Evolutionary conservation across 139 green algal species (phyloP).

Genomic region (Chlorella ohadii): DNA sequence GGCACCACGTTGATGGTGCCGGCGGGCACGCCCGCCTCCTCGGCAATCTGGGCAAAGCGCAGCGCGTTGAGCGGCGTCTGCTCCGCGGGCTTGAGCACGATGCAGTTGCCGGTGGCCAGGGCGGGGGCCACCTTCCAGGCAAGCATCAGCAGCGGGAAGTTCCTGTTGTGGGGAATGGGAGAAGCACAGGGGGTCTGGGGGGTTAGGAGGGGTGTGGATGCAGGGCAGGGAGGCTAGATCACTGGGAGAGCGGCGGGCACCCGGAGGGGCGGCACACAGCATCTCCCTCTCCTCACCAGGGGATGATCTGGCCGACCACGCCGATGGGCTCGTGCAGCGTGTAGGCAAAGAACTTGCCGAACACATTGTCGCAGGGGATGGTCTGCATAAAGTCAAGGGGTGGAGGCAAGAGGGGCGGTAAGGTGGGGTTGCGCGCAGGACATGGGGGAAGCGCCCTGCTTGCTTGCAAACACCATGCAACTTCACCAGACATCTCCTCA

Average conservation of each 20-base stretch:
- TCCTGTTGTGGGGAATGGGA: too few species aligned
- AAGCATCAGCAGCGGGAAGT: slow-evolving; percentile 59
- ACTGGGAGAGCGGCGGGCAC: too few species aligned
- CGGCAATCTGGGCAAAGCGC: slow-evolving; percentile 61
- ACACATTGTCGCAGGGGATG: slow-evolving; percentile 56
- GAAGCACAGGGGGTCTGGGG: too few species aligned
- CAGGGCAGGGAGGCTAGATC: background rate
- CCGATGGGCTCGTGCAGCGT: slow-evolving; percentile 41
- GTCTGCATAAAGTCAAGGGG: too few species aligned
- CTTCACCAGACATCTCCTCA: too few species aligned
- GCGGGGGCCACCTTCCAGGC: slow-evolving; percentile 72
- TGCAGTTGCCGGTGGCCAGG: slow-evolving; percentile 56
- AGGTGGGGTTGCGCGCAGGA: too few species aligned
- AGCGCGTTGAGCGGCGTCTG: slow-evolving; percentile 72
- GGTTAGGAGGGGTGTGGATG: too few species aligned
- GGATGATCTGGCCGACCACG: slow-evolving; percentile 63
- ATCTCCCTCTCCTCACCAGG: too few species aligned
- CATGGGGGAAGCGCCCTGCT: too few species aligned
- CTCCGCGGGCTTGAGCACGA: slow-evolving; percentile 68
- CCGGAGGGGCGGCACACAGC: too few species aligned
- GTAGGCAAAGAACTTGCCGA: slow-evolving; percentile 18
- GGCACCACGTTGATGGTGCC: slow-evolving; percentile 82
- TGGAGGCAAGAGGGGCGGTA: too few species aligned
- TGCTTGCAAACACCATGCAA: too few species aligned
- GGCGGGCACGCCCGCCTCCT: slow-evolving; percentile 74